Percentiles rank a stretch among this genome's conserved stretches.
Evolutionary conservation across 768 basidiomycete genomes (phyloP).

Genomic region (Pulveroboletus ravenelii): DNA sequence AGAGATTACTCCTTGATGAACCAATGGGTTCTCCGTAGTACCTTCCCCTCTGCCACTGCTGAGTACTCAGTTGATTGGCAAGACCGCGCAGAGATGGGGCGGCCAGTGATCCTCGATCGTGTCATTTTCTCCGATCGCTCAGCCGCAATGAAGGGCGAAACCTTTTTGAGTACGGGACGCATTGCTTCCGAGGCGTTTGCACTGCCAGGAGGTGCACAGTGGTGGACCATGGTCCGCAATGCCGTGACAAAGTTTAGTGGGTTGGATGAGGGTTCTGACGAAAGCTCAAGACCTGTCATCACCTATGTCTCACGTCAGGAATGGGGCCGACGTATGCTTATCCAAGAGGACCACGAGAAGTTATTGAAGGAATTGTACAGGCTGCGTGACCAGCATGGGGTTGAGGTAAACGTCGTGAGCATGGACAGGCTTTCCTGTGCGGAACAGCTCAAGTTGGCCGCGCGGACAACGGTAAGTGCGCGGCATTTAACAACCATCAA

Average conservation of each 20-base stretch:
- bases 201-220: slow-evolving; percentile 68
- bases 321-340: slow-evolving; percentile 84
- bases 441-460: slow-evolving; percentile 79
- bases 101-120: slow-evolving; percentile 79
- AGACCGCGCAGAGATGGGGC: slow-evolving; percentile 67
- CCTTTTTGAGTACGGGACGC: slow-evolving; percentile 67
- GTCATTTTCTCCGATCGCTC: slow-evolving; percentile 84
- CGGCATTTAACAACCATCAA: neutral
- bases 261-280: slow-evolving; percentile 39
- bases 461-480: slow-evolving; percentile 71
- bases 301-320: slow-evolving; percentile 88
- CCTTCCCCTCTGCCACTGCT: slow-evolving; percentile 75
- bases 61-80: slow-evolving; percentile 83
- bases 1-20: slow-evolving; percentile 91
- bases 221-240: slow-evolving; percentile 80
- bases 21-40: slow-evolving; percentile 73
- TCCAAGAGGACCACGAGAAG: slow-evolving; percentile 67
- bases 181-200: slow-evolving; percentile 72
- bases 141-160: slow-evolving; percentile 69
- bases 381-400: slow-evolving; percentile 65
- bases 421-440: slow-evolving; percentile 76
- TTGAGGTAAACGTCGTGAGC: slow-evolving; percentile 83
- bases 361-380: slow-evolving; percentile 72
- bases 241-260: slow-evolving; percentile 73
- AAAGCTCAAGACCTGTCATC: slow-evolving; percentile 71